Base-by-base conservation (phyloP, 805 yeast genomes). In the Candida incommunis region DNA sequence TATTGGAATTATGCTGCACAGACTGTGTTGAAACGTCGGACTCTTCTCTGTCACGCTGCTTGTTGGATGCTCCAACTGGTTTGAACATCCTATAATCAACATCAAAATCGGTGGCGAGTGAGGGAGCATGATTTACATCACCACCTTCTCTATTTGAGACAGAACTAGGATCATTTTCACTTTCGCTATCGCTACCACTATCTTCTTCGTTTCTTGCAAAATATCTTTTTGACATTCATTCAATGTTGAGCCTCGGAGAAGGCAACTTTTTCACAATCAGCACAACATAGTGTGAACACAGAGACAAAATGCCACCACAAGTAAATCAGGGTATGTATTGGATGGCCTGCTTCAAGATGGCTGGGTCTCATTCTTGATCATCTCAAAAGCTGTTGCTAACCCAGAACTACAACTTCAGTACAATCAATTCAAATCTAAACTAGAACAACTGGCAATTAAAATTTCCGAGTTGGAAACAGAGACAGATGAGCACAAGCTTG, bases 401-500 rank as follows among this genome's bases (percentile, higher is more conserved):
- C 18, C 21, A 51, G 67, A 61, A 40, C 55, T 68, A 20, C 72
- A 68, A 51, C 50, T 51, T 40, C 68, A 67, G 48, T 68, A 68
- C 52, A 65, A 68, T 50, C 51, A 53, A 22, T 67, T 51, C 58
- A 67, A 68, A 46, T 46, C 53, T 24, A 52, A 54, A 29, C 48
- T 68, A 45, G 59, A 60, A 48, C 62, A 57, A 45, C 51, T 68
- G 25, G 50, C 61, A 25, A 51, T 53, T 43, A 68, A 68, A 48
- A 60, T 67, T 41, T 56, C 56, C 43, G 69, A 68, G 51, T 53
- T 68, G n/a, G 68, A 67, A 43, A 44, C 58, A 41, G 71, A 68
- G 41, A 46, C 59, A 24, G 69, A 64, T 40, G 71, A 68, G 53
- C 71, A 68, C 51, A 67, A 66, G 29, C 64, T 80, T 16, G 92